Evolutionary conservation across 208 protist species (phyloP), one percentile per base, ranked within the genome.

Genomic region (Acanthamoeba royreba): DNA sequence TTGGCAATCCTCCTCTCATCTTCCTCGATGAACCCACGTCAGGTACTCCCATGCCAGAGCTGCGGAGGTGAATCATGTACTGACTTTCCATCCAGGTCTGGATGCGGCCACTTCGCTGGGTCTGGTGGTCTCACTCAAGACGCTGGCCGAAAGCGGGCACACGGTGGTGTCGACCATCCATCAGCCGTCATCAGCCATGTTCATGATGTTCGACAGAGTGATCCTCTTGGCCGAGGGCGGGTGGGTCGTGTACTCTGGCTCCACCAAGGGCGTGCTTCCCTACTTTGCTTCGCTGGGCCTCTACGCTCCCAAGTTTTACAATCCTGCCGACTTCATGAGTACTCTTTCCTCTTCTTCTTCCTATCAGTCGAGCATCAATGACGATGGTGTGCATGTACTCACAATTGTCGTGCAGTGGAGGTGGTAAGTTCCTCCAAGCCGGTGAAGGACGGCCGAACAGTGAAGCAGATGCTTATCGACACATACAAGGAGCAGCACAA

Each of bases 11-110:
- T 28, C 22, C 38, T 15, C 11, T 95, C 15, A 40, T 95, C 4
- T 79, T 95, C 19, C 38, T 55, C 31, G 93, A 95, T 38, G 93
- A 95, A 66, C 93, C 93, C 38, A 83, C 87, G 8, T 63, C 22
- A 19, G 81, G 81, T 58, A 15, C 52, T 22, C n/a, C n/a, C 28
- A 69, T 4, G n/a, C n/a, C n/a, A 28, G 17, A 17, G 19, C 17
- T 61, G 17, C 19, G 52, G 52, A 25, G 52, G 52, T 61, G n/a
- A n/a, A n/a, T n/a, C n/a, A n/a, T n/a, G n/a, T n/a, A n/a, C n/a
- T n/a, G n/a, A n/a, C n/a, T n/a, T n/a, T n/a, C n/a, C 17, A 17
- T 17, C 17, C 52, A 61, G 52, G 52, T 61, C 22, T 79, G 15
- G 66, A 79, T 79, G 15, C 66, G 31, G 28, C 22, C 19, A 79